Percentiles rank a stretch among this genome's conserved stretches.
Conservation (phyloP, 2,329 filamentous ascomycete species). For the Cladosporium sp. region DNA sequence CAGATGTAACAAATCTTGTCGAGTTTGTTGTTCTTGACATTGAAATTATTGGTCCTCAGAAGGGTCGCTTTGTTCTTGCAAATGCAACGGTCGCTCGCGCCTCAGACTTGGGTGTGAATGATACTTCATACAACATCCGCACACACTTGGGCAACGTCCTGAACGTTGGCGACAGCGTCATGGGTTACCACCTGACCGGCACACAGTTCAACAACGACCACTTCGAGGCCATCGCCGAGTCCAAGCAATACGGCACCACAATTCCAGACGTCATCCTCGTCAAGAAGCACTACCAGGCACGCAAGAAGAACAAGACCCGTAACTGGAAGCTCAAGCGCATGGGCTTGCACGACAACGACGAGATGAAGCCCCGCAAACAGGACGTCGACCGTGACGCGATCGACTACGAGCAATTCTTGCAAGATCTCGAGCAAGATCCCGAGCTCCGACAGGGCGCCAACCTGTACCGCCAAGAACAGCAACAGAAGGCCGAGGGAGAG, state of each 20-base stretch:
- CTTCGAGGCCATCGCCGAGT: slow-evolving; percentile 76
- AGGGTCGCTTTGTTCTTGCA: slow-evolving; percentile 77
- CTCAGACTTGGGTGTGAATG: slow-evolving; percentile 79
- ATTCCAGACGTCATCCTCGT: slow-evolving; percentile 93
- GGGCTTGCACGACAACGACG: slow-evolving; percentile 79
- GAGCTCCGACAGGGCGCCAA: slow-evolving; percentile 81
- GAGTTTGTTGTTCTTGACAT: slow-evolving; percentile 97
- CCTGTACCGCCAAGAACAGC: slow-evolving; percentile 66
- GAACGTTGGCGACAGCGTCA: slow-evolving; percentile 82
- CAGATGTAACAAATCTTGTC: slow-evolving; percentile 77
- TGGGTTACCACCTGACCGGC: slow-evolving; percentile 89
- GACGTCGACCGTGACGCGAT: slow-evolving; percentile 85
- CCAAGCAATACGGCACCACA: slow-evolving; percentile 67
- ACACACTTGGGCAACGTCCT: slow-evolving; percentile 86
- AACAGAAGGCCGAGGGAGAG: slow-evolving; percentile 54
- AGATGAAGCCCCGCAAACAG: slow-evolving; percentile 72
- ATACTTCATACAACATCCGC: slow-evolving; percentile 81
- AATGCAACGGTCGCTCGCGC: slow-evolving; percentile 86
- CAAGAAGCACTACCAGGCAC: slow-evolving; percentile 91
- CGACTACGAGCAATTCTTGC: slow-evolving; percentile 96
- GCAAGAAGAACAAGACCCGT: slow-evolving; percentile 68
- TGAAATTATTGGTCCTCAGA: slow-evolving; percentile 68
- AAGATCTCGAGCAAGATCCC: slow-evolving; percentile 91
- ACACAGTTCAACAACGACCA: slow-evolving; percentile 90
- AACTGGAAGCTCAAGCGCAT: slow-evolving; percentile 96